Evolutionary conservation across 176 grass and related monocot species (phyloP), one percentile per base, ranked within the genome.

Genomic region (Carex myosuroides): DNA sequence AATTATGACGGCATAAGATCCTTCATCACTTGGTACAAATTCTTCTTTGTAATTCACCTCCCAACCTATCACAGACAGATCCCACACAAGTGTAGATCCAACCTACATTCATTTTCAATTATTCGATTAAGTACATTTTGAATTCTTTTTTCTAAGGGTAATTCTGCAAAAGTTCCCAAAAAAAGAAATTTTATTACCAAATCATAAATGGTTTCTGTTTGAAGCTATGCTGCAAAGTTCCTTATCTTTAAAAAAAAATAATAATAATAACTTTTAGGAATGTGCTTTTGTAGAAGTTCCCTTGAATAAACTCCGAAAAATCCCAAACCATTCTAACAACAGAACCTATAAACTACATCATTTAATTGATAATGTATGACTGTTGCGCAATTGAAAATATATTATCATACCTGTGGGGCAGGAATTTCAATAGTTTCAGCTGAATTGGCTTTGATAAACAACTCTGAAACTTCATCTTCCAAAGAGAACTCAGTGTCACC

Each of bases 11-110:
- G 93, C 94, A 89, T 98, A 98, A 4, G 93, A 89, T 55, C 91
- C 93, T 87, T 93, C 93, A 61, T 98, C 89, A 5, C 78, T 82
- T 1, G 96, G 93, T 79, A 95, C 84, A 65, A 98, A 98, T 87
- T 98, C 96, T 87, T 98, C 96, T 84, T 88, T 98, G 88, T 98
- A 98, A 86, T 86, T 89, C 86, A 98, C 96, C 55, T 99, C 96
- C 96, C 96, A 99, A 1, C 93, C 96, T 24, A 99, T 67, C 76
- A 99, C 96, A 39, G 82, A 89, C 83, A 99, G 9, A 63, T 95
- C 93, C 96, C 96, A 99, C 17, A 88, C 61, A 81, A 94, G 61
- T 26, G 89, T 93, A 1, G 70, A 69, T 17, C 88, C 96, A 56
- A 64, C 91, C 96, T 98, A 87, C 5, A 63, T 61, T 64, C 70